Evolutionary conservation across 768 basidiomycete species (phyloP), one percentile per base, ranked within the genome.

Genomic region (Boletus sp.): DNA sequence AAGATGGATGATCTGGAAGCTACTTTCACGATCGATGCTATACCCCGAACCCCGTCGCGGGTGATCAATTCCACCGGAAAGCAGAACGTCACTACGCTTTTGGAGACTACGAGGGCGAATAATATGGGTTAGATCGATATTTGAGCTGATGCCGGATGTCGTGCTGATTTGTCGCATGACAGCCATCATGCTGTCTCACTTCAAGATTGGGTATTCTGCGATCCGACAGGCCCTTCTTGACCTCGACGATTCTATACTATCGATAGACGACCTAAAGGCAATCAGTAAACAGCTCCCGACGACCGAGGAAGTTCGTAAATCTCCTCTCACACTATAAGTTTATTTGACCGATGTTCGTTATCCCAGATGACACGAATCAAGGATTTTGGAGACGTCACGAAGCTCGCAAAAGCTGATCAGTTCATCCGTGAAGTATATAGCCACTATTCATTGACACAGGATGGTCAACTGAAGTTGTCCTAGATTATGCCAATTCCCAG

Each of bases 181-280:
- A 92, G 91, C 83, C 1, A 94, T 96, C 59, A 90, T 96, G 87
- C 75, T 98, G 1, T 83, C 85, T 2, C 77, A 84, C 13, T 83
- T 95, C 54, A 88, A 87, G 68, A 68, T 88, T 48, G 74, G 77
- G 5, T 79, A 83, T 37, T 66, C 80, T 3, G 81, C 82, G 13
- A 89, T 97, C 59, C 77, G 83, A n/a, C 77, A 73, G 41, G 87
- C 91, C 0, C 68, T 96, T 5, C 67, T 95, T 19, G 80, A 83
- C 38, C 57, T 95, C 6, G 84, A 93, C 57, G 92, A 94, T 59
- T 64, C 75, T 3, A 77, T 69, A 41, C 71, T 95, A 6, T 78
- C 83, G 0, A 70, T 85, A n/a, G 93, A 96, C 59, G 80, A 89
- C 61, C 74, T 98, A 15, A 87, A 79, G 64, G 81, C 83, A 0